phyloP scores from a whole-genome alignment of 2,329 filamentous ascomycete genomes.

The Pseudogymnoascus sp. region DNA sequence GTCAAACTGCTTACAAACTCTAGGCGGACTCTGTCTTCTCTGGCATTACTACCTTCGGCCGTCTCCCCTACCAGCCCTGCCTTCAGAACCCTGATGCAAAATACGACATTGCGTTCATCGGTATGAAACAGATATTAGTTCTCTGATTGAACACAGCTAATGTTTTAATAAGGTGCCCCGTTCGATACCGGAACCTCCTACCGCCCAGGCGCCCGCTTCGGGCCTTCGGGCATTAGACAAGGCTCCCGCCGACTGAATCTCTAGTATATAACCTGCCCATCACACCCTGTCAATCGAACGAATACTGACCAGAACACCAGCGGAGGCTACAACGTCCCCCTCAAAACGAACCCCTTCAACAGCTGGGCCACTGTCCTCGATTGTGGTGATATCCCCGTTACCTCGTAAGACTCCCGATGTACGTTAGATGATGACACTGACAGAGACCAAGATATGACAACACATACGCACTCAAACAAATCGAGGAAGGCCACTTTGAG shows the following conservation, averaged over 20 bases:
- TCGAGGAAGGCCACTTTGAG: slow-evolving; percentile 75
- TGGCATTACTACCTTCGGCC: slow-evolving; percentile 78
- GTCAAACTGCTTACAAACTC: not conserved
- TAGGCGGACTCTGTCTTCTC: slow-evolving; percentile 84
- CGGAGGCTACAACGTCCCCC: slow-evolving; percentile 79
- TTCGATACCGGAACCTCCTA: slow-evolving; percentile 86
- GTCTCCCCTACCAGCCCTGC: slow-evolving; percentile 70
- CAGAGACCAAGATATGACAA: slow-evolving; percentile 64
- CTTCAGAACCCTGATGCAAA: slow-evolving; percentile 60
- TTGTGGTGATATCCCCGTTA: slow-evolving; percentile 79
- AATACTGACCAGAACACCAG: slow-evolving; percentile 41
- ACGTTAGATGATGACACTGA: slow-evolving; percentile 9
- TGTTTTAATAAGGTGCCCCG: slow-evolving; percentile 52
- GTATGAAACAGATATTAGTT: slow-evolving; percentile 34
- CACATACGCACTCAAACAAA: slow-evolving; percentile 71
- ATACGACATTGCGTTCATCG: slow-evolving; percentile 82
- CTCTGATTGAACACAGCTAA: slow-evolving; percentile 11
- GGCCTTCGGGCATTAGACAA: slow-evolving; percentile 77
- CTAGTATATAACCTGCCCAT: slow-evolving; percentile 49
- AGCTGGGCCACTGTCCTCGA: slow-evolving; percentile 75
- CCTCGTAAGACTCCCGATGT: slow-evolving; percentile 52
- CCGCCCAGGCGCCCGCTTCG: slow-evolving; percentile 74
- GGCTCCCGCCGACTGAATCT: slow-evolving; percentile 79
- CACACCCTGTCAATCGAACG: not conserved
- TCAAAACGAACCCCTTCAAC: slow-evolving; percentile 73